Percentiles rank a stretch among this genome's conserved stretches.
These are phyloP conservation scores for Favolaschia claudopus DNA, from an alignment of 768 basidiomycete genomes.

Conservation along the genomic window DNA sequence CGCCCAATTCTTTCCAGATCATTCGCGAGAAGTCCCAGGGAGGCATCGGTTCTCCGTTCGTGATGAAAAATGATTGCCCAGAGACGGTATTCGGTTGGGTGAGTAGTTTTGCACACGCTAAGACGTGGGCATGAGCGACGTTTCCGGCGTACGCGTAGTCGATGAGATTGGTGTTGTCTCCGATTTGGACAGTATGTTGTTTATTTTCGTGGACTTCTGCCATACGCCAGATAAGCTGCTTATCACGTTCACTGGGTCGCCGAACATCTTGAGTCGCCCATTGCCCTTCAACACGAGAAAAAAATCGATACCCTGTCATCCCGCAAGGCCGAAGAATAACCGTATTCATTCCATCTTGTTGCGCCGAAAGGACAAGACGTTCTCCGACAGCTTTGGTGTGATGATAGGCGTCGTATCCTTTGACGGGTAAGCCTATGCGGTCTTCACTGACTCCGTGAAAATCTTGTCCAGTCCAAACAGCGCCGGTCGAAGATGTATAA, in stretches of 20 bases:
- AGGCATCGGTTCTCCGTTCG: slow-evolving; percentile 60
- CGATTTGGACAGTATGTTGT: slow-evolving; percentile 47
- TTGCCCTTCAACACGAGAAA: neutral
- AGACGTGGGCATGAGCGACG: slow-evolving; percentile 62
- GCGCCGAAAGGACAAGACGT: slow-evolving; percentile 49
- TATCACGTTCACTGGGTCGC: slow-evolving; percentile 66
- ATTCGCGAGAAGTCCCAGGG: slow-evolving; percentile 59
- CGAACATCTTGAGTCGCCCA: neutral
- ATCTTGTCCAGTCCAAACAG: slow-evolving; percentile 55
- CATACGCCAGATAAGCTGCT: slow-evolving; percentile 67
- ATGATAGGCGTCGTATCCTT: slow-evolving; percentile 57
- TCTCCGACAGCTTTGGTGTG: slow-evolving; percentile 62
- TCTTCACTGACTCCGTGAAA: slow-evolving; percentile 59
- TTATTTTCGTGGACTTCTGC: slow-evolving; percentile 54
- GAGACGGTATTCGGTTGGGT: slow-evolving; percentile 42
- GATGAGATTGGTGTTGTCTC: slow-evolving; percentile 56
- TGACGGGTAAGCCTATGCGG: slow-evolving; percentile 48
- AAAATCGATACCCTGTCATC: slow-evolving; percentile 57
- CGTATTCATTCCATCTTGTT: slow-evolving; percentile 56
- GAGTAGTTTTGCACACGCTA: slow-evolving; percentile 39
- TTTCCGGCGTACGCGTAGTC: slow-evolving; percentile 68
- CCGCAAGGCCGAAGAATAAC: slow-evolving; percentile 61
- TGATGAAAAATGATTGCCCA: slow-evolving; percentile 65
- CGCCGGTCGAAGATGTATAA: slow-evolving; percentile 59
- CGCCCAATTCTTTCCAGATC: slow-evolving; percentile 46